These are phyloP conservation scores for Megacollybia marginata DNA, from an alignment of 768 basidiomycete genomes.

Conservation along the genomic window DNA sequence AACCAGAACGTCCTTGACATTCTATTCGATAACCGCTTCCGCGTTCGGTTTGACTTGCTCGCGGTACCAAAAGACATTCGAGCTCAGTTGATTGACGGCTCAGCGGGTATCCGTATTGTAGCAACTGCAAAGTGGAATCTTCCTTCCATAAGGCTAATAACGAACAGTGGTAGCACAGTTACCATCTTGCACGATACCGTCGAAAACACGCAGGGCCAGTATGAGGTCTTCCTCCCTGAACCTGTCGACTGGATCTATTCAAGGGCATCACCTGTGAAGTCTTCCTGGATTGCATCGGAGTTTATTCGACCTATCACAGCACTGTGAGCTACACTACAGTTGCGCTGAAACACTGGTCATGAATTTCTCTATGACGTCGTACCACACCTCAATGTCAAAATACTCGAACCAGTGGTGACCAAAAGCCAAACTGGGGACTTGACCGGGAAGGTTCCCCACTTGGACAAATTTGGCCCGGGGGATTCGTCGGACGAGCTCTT, in stretches of 20 bases:
- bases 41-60: neutral
- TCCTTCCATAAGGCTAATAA: too few species aligned
- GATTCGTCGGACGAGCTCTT: conserved; percentile 26
- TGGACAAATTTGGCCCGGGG: conserved; percentile 29
- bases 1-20: neutral
- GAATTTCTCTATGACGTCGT: conserved; percentile 29
- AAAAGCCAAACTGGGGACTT: conserved; percentile 29
- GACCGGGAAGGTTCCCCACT: conserved; percentile 23
- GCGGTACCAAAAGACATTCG: neutral
- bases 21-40: neutral
- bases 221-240: neutral
- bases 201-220: neutral
- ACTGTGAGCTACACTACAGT: neutral
- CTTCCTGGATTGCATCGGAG: neutral
- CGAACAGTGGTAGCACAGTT: too few species aligned
- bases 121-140: too few species aligned
- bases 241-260: neutral
- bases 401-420: conserved; percentile 43
- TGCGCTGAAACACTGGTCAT: conserved; percentile 4
- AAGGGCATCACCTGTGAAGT: neutral
- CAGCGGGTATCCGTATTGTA: too few species aligned
- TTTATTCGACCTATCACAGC: neutral
- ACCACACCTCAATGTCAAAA: conserved; percentile 34
- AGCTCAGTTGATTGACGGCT: neutral
- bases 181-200: too few species aligned